Percentiles rank a stretch among this genome's conserved stretches.
Evolutionary conservation across 345 rosid species (phyloP).

Genomic region (Gossypium raimondii): DNA sequence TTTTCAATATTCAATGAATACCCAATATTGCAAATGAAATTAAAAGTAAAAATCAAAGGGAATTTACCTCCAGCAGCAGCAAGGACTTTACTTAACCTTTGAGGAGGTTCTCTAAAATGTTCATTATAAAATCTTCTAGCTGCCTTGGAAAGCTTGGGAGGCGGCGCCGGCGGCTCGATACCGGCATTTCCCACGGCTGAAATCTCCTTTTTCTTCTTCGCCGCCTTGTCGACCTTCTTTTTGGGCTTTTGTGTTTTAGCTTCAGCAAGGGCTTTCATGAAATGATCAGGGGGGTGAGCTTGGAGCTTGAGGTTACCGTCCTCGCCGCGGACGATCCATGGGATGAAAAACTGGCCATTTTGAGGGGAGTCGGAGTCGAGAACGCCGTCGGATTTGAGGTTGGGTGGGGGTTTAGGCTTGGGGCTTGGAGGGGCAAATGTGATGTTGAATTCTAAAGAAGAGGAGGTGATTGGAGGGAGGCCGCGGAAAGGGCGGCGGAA

Average conservation of each 20-base stretch:
- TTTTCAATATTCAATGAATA: neutral
- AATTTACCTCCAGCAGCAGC: conserved; percentile 91
- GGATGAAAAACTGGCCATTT: conserved; percentile 59
- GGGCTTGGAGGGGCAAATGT: conserved; percentile 75
- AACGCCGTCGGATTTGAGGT: neutral
- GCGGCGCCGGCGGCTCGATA: conserved; percentile 24
- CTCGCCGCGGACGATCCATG: conserved; percentile 90
- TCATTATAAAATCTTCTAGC: conserved; percentile 85
- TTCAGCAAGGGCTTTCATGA: conserved; percentile 60
- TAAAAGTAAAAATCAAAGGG: neutral
- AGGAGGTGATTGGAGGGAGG: conserved; percentile 35
- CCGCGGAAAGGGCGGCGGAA: conserved; percentile 37
- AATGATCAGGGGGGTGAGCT: conserved; percentile 58
- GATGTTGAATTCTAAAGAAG: conserved; percentile 70
- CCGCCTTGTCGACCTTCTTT: conserved; percentile 49
- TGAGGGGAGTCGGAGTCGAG: neutral
- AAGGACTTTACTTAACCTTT: conserved; percentile 84
- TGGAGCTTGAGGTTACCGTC: conserved; percentile 78
- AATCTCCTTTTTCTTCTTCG: conserved; percentile 26
- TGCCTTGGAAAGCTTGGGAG: conserved; percentile 62
- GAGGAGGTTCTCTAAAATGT: conserved; percentile 59
- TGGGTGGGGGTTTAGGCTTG: conserved; percentile 38
- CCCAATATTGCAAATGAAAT: neutral
- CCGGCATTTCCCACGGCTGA: conserved; percentile 12
- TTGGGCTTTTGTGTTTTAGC: conserved; percentile 50